A percentile compares a stretch with the other conserved stretches of the same genome.
Conservation (phyloP, 2,329 filamentous ascomycete species). For the Cryphonectria nitschkei region DNA sequence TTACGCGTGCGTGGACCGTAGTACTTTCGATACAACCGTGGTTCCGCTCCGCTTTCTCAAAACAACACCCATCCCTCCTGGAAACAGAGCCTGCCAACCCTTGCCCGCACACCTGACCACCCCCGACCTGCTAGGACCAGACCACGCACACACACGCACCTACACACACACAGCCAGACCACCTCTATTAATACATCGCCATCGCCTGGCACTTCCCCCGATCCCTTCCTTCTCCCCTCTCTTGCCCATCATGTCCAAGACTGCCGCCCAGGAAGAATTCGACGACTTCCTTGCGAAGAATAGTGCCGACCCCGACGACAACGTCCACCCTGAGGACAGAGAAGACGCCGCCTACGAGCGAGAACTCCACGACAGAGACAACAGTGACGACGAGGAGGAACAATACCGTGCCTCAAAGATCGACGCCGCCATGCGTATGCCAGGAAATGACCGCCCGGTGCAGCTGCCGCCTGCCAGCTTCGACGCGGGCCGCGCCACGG, state of each 20-base stretch:
- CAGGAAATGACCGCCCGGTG: constrained; percentile 56
- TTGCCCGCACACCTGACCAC: constrained; percentile 15
- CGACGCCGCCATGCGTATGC: constrained; percentile 68
- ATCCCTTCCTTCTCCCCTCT: constrained; percentile 28
- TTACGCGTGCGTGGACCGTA: neutral
- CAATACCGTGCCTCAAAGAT: constrained; percentile 57
- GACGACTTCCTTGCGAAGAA: constrained; percentile 64
- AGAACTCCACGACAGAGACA: constrained; percentile 46
- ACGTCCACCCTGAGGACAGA: constrained; percentile 63
- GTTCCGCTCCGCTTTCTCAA: constrained; percentile 26
- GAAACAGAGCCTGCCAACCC: constrained; percentile 29
- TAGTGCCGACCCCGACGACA: constrained; percentile 45
- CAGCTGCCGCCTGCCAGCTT: constrained; percentile 66
- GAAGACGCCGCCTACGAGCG: constrained; percentile 46
- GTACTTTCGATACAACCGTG: neutral
- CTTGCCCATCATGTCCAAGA: constrained; percentile 54
- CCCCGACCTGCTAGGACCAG: constrained; percentile 16
- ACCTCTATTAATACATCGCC: constrained; percentile 43
- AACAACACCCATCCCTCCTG: constrained; percentile 28
- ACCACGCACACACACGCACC: constrained; percentile 2
- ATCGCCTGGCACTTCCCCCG: constrained; percentile 28
- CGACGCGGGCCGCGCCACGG: constrained; percentile 72
- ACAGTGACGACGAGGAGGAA: constrained; percentile 60
- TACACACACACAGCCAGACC: constrained; percentile 2
- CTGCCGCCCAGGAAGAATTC: constrained; percentile 69